Base-by-base conservation (phyloP, 2,329 filamentous ascomycete genomes). In the Alternaria sp. region DNA sequence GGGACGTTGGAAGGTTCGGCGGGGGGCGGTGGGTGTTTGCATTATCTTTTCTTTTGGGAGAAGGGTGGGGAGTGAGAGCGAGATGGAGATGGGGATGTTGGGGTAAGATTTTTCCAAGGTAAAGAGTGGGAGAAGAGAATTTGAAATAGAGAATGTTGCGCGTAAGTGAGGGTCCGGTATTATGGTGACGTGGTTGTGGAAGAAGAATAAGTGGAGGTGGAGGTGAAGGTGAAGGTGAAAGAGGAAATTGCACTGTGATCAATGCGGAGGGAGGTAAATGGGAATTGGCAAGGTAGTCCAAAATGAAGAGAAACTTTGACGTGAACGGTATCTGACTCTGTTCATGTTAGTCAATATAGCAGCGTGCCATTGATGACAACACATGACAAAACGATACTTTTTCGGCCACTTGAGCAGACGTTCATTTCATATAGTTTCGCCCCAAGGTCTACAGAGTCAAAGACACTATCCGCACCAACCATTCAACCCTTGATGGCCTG, bases 401-500 rank as follows among this genome's bases (percentile, higher is more conserved):
- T 17, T 17, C 17, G 17, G 17, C 17, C 17, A 17, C 17, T 17
- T 17, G 17, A 17, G 17, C 17, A 17, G 17, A 17, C 17, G 17
- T 17, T 17, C 17, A 17, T 17, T 17, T 17, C 17, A 17, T 17
- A 17, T 17, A 17, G 17, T 17, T 17, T 17, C 17, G 17, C 2
- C 17, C 17, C 17, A 17, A 17, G 17, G 17, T 17, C 17, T 17
- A 17, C 17, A 17, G 17, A 17, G 26, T 28, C 5, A 28, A 2
- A 5, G 26, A 28, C 26, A 41, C 39, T 14, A 24, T 3, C 23
- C 17, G 37, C 37, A 40, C 17, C 17, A 1, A 33, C 0, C 49
- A 10, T 33, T 48, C 24, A 46, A 1, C 33, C 51, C 24, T 37
- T 48, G 2, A 66, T 41, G 3, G 65, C 62, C 45, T 62, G 48